These are phyloP conservation scores for Suhomyces anneliseae DNA, from an alignment of 1,139 yeast genomes.

Conservation along the genomic window DNA sequence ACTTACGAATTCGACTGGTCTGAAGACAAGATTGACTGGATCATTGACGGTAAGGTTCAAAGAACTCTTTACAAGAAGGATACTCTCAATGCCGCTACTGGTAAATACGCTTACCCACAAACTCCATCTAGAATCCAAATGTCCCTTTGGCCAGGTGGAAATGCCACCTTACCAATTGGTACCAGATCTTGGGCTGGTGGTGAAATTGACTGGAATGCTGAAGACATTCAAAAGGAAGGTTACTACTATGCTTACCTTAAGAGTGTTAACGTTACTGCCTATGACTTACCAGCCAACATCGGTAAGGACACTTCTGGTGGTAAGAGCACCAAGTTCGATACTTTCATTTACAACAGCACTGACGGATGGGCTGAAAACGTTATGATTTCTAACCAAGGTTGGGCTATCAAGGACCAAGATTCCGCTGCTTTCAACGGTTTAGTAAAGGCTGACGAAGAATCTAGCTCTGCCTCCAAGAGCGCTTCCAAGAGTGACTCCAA, in stretches of 20 bases:
- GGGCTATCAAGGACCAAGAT: slow-evolving; percentile 57
- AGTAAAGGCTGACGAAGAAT: slow-evolving; percentile 10
- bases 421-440: slow-evolving; percentile 62
- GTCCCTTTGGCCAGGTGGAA: slow-evolving; percentile 94
- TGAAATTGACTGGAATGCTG: slow-evolving; percentile 73
- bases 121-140: slow-evolving; percentile 86
- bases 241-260: slow-evolving; percentile 71
- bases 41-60: slow-evolving; percentile 64
- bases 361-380: slow-evolving; percentile 49
- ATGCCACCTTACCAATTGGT: slow-evolving; percentile 61
- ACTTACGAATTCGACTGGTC: slow-evolving; percentile 82
- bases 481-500: slow-evolving; percentile 1
- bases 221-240: slow-evolving; percentile 71
- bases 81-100: slow-evolving; percentile 67
- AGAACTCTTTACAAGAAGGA: slow-evolving; percentile 67
- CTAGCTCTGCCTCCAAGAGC: slow-evolving; percentile 3
- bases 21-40: slow-evolving; percentile 72
- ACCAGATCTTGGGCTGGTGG: slow-evolving; percentile 97
- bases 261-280: slow-evolving; percentile 61
- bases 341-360: slow-evolving; percentile 58
- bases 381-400: slow-evolving; percentile 57
- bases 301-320: slow-evolving; percentile 25
- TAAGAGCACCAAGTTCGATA: slow-evolving; percentile 42
- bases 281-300: slow-evolving; percentile 61
- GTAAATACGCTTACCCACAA: slow-evolving; percentile 70